Evolutionary conservation across 805 yeast species (phyloP).

Genomic region (Wickerhamiella azyma): DNA sequence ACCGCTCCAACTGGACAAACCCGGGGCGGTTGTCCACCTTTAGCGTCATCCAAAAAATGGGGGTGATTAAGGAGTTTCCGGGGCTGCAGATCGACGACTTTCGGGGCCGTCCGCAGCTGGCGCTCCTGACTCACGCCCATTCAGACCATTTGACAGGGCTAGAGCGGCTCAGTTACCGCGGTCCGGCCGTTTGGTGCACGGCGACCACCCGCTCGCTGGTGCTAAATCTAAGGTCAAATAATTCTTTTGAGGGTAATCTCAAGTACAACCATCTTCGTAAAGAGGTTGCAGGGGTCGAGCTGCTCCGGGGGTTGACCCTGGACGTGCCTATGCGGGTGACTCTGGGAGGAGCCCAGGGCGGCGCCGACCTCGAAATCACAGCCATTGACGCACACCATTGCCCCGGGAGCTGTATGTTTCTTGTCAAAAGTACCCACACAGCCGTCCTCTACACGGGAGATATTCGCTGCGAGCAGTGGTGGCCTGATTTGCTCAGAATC

Average conservation of each 20-base stretch:
- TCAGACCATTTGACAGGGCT: slow-evolving; percentile 42
- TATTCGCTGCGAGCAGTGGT: slow-evolving; percentile 42
- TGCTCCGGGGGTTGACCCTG: slow-evolving; percentile 13
- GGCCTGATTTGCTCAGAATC: slow-evolving; percentile 29
- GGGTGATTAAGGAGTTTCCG: slow-evolving; percentile 34
- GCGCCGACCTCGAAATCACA: slow-evolving; percentile 26
- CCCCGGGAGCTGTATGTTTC: slow-evolving; percentile 44
- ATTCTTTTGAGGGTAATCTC: slow-evolving; percentile 13
- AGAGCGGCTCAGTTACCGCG: slow-evolving; percentile 25
- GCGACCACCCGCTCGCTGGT: slow-evolving; percentile 27
- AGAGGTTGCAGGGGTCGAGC: slow-evolving; percentile 17
- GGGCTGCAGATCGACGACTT: slow-evolving; percentile 30
- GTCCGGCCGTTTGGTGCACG: slow-evolving; percentile 36
- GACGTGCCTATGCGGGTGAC: slow-evolving; percentile 11
- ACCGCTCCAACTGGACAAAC: not conserved
- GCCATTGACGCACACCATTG: slow-evolving; percentile 43
- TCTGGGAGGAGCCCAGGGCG: slow-evolving; percentile 12
- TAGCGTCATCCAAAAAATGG: slow-evolving; percentile 1
- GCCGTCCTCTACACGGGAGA: slow-evolving; percentile 45
- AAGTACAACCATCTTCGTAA: slow-evolving; percentile 18
- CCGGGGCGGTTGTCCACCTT: not conserved
- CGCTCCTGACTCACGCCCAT: slow-evolving; percentile 40
- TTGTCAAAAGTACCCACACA: slow-evolving; percentile 27
- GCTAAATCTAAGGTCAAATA: slow-evolving; percentile 14
- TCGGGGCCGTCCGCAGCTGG: slow-evolving; percentile 17